phyloP scores from a whole-genome alignment of 140 eudicot species.

The Ambrosia hybrid region DNA sequence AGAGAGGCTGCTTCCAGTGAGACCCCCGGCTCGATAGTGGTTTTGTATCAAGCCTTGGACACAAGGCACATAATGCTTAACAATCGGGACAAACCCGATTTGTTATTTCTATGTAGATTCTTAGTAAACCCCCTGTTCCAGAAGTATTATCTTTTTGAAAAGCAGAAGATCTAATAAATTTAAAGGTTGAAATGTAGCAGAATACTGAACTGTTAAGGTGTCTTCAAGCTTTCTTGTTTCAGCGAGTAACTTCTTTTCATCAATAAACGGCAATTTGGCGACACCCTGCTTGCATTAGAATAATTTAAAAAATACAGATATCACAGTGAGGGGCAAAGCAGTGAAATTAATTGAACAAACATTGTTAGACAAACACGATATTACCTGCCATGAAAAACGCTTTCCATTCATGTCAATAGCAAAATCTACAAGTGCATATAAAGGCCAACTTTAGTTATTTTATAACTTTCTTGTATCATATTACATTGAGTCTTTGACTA shows the following conservation, averaged over 20 bases:
- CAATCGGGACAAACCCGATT: no score
- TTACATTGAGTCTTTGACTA: constrained; percentile 15
- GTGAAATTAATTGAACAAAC: constrained; percentile 5
- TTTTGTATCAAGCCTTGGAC: no score
- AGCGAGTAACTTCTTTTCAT: constrained; percentile 79
- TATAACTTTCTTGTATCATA: not conserved
- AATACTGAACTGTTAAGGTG: constrained; percentile 71
- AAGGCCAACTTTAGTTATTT: not conserved
- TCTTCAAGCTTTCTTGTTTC: constrained; percentile 88
- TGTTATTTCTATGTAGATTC: no score
- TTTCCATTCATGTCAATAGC: constrained; percentile 52
- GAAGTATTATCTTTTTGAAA: not conserved
- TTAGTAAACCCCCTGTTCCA: no score
- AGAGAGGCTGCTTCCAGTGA: no score
- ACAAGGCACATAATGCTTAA: no score
- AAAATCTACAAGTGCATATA: constrained; percentile 39
- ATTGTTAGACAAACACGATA: constrained; percentile 5
- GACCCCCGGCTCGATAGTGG: no score
- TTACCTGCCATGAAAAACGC: constrained; percentile 98
- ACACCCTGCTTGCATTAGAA: constrained; percentile 56
- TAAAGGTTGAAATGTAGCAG: constrained; percentile 3
- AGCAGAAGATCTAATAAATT: not conserved
- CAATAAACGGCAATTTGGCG: constrained; percentile 95
- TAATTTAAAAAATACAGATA: constrained; percentile 7
- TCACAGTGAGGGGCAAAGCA: constrained; percentile 17